A percentile compares a stretch with the other conserved stretches of the same genome.
phyloP scores from a whole-genome alignment of 108 stramenopile species.

The Nitzschia sp. region DNA sequence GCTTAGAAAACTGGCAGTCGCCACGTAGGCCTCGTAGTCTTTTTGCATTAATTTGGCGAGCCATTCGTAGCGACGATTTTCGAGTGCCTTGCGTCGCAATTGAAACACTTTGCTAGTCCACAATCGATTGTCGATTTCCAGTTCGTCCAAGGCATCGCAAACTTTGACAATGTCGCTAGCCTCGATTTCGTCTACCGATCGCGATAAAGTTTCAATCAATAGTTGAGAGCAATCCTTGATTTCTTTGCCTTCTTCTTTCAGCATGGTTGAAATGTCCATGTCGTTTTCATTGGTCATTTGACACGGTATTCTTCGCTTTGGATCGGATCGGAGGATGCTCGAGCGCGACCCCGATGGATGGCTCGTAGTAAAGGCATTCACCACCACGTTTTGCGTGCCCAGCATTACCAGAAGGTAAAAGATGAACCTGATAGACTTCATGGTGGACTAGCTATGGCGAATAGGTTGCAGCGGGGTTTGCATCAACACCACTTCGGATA shows the following conservation, averaged over 20 bases:
- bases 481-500: too few relatives aligned
- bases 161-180: constrained; percentile 58
- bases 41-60: constrained; percentile 58
- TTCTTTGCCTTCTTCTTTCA: constrained; percentile 43
- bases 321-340: too few relatives aligned
- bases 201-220: constrained; percentile 23
- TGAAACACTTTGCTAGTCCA: constrained; percentile 21
- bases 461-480: too few relatives aligned
- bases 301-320: neutral
- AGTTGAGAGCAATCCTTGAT: constrained; percentile 20
- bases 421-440: too few relatives aligned
- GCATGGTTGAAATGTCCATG: constrained; percentile 5
- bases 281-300: neutral
- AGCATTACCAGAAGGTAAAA: too few relatives aligned
- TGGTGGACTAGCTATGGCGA: too few relatives aligned
- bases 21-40: constrained; percentile 75
- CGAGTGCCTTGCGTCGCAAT: constrained; percentile 50
- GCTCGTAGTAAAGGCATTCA: too few relatives aligned
- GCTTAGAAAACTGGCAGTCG: constrained; percentile 73
- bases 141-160: constrained; percentile 69
- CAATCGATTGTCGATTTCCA: constrained; percentile 10
- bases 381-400: too few relatives aligned
- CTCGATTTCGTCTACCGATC: constrained; percentile 22
- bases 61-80: constrained; percentile 68
- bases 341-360: too few relatives aligned